Percentiles rank a stretch among this genome's conserved stretches.
phyloP scores from a whole-genome alignment of 495 filamentous ascomycete species.

The Podospora sp. region DNA sequence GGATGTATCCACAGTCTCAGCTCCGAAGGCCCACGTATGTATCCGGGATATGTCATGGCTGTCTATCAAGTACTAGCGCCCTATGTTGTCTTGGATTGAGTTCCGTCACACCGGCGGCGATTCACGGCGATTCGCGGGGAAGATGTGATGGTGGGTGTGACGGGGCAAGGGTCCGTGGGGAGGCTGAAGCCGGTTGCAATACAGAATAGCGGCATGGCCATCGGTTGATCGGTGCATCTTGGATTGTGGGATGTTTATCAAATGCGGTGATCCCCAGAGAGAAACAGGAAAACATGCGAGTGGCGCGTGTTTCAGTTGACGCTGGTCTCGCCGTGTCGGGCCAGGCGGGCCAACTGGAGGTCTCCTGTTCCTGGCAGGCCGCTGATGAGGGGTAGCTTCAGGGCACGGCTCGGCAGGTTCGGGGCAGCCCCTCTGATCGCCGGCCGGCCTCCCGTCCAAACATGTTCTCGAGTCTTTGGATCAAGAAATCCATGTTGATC shows the following conservation, averaged over 20 bases:
- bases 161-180: neutral
- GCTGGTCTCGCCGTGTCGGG: constrained; percentile 8
- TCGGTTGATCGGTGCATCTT: neutral
- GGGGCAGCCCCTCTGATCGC: neutral
- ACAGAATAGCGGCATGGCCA: neutral
- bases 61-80: constrained; percentile 2
- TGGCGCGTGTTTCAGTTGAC: constrained; percentile 21
- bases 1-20: neutral
- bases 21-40: neutral
- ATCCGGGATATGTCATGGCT: neutral
- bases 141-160: constrained; percentile 13
- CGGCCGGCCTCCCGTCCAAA: neutral
- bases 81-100: neutral
- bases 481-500: constrained; percentile 8
- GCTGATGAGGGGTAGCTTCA: neutral
- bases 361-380: neutral
- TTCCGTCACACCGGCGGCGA: neutral
- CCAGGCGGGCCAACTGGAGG: neutral
- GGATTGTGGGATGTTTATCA: neutral
- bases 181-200: neutral
- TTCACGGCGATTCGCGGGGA: neutral
- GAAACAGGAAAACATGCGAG: neutral
- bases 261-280: neutral
- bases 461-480: neutral
- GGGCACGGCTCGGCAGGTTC: neutral